Evolutionary conservation across 83 land plant species (phyloP).

Genomic region (Isoetes engelmannii): DNA sequence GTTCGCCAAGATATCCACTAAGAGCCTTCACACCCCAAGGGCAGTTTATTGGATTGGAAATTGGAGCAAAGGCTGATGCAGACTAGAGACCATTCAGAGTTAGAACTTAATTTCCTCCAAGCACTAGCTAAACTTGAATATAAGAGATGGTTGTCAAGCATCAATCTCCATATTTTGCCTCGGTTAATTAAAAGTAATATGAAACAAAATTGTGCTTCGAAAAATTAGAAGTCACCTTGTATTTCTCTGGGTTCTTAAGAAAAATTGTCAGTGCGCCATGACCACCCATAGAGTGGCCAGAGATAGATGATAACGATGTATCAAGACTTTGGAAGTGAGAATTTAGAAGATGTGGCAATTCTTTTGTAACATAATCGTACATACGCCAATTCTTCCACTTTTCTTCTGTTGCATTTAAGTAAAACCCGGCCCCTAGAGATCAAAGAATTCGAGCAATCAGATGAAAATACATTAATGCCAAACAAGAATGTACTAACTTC

Average conservation of each 20-base stretch:
- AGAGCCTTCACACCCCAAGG: slow-evolving; percentile 97
- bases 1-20: slow-evolving; percentile 75
- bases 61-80: slow-evolving; percentile 95
- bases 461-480: no score
- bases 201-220: no score
- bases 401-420: slow-evolving; percentile 93
- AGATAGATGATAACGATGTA: slow-evolving; percentile 68
- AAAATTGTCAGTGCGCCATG: slow-evolving; percentile 93
- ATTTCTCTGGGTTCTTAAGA: slow-evolving; percentile 74
- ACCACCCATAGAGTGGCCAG: slow-evolving; percentile 99
- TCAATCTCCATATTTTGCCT: no score
- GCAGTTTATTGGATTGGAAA: slow-evolving; percentile 73
- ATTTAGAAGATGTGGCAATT: slow-evolving; percentile 63
- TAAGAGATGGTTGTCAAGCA: background rate
- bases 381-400: slow-evolving; percentile 99
- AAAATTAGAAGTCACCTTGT: slow-evolving; percentile 47
- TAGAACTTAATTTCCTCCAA: background rate
- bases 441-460: background rate
- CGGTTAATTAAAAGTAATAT: no score
- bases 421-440: slow-evolving; percentile 97
- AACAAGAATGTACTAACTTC: background rate
- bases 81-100: slow-evolving; percentile 45
- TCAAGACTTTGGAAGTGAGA: slow-evolving; percentile 76
- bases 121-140: background rate
- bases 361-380: slow-evolving; percentile 96